A percentile compares a stretch with the other conserved stretches of the same genome.
These are phyloP conservation scores for Wickerhamomyces alni DNA, from an alignment of 805 yeast genomes.

Conservation along the genomic window DNA sequence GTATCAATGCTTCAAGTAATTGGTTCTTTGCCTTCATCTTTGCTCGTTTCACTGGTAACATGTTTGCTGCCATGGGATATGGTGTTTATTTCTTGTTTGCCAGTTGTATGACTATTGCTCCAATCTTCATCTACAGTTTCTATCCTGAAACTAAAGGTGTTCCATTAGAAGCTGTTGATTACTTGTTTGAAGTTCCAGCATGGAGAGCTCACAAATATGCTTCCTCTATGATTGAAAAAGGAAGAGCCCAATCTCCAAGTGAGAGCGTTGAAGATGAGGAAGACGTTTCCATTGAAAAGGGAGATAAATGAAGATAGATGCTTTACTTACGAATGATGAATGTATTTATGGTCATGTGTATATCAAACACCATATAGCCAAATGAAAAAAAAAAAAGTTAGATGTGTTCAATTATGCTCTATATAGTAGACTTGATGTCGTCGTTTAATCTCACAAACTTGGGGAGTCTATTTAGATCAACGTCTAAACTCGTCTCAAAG, in stretches of 20 bases:
- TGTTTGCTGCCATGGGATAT: conserved; percentile 11
- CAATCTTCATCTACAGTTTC: conserved; percentile 27
- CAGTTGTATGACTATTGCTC: conserved; percentile 10
- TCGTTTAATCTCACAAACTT: conserved; percentile 44
- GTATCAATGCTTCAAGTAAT: conserved; percentile 10
- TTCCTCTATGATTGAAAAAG: neutral
- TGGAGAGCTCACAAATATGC: conserved; percentile 6
- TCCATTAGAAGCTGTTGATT: conserved; percentile 38
- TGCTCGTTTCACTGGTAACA: conserved; percentile 13
- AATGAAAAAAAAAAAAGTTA: too few relatives aligned
- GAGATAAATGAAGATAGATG: neutral
- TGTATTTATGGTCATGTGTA: neutral
- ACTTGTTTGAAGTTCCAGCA: conserved; percentile 14
- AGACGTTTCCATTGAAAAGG: neutral
- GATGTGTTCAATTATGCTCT: neutral
- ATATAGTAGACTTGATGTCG: neutral
- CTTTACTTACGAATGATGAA: neutral
- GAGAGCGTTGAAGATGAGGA: too few relatives aligned
- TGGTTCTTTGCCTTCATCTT: conserved; percentile 17
- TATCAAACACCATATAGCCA: neutral
- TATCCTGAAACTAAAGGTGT: conserved; percentile 42
- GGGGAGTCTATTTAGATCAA: conserved; percentile 48
- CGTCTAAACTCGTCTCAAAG: conserved; percentile 57
- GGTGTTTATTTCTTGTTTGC: conserved; percentile 21
- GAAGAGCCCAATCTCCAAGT: too few relatives aligned